A percentile compares a stretch with the other conserved stretches of the same genome.
These are phyloP conservation scores for Ascosphaera pollenicola DNA, from an alignment of 2,329 filamentous ascomycete genomes.

Conservation along the genomic window DNA sequence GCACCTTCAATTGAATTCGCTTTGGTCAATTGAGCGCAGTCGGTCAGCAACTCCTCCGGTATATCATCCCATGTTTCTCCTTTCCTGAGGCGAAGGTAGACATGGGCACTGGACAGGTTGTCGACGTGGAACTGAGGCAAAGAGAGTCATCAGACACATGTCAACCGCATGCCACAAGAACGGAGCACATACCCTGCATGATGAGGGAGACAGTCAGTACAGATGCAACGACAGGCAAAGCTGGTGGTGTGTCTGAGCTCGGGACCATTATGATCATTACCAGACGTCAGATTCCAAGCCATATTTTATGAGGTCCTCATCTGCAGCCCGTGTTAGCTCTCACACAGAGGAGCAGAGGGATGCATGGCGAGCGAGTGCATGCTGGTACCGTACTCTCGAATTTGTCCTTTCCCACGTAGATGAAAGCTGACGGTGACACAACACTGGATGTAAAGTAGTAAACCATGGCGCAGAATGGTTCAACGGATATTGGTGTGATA, in stretches of 20 bases:
- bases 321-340: constrained; percentile 24
- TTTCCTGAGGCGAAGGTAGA: constrained; percentile 70
- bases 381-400: constrained; percentile 56
- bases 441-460: constrained; percentile 85
- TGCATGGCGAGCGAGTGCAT: constrained; percentile 5
- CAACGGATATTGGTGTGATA: too few relatives aligned
- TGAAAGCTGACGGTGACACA: constrained; percentile 59
- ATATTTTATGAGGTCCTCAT: constrained; percentile 88
- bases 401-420: constrained; percentile 98
- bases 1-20: constrained; percentile 92
- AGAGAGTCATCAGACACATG: background rate
- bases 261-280: constrained; percentile 22
- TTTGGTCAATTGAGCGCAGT: constrained; percentile 95
- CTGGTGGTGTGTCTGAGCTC: background rate
- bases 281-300: constrained; percentile 93
- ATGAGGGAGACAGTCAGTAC: too few relatives aligned
- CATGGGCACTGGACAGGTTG: constrained; percentile 89
- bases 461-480: constrained; percentile 39
- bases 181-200: constrained; percentile 12
- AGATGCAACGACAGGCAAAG: constrained; percentile 1
- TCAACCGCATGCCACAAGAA: background rate
- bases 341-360: constrained; percentile 2
- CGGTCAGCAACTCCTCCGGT: constrained; percentile 48
- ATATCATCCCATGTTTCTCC: constrained; percentile 70
- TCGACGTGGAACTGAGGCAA: constrained; percentile 68